Evolutionary conservation across 345 rosid genomes (phyloP), one percentile per base, ranked within the genome.

Genomic region (Anacardium occidentale): DNA sequence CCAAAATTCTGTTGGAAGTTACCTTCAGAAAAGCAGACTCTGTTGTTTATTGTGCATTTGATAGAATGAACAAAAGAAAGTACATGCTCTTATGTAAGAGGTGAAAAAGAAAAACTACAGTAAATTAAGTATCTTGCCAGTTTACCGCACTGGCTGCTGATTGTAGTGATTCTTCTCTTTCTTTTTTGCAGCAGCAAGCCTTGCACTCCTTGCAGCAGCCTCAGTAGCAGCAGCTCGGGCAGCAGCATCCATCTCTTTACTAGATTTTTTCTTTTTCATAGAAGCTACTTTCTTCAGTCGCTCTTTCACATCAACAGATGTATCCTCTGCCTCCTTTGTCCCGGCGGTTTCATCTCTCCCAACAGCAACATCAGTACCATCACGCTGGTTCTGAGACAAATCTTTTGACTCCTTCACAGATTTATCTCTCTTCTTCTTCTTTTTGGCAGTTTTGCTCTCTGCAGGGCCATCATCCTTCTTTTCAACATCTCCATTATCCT

Each of bases 121-220:
- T 29, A 29, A n/a, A 29, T n/a, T 12, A 60, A 32, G 57, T 44
- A 29, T 5, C 57, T 20, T 53, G 52, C 74, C 40, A 3, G 66
- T 69, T 86, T 78, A 90, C 87, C 88, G 74, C 68, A 84, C 87
- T 0, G 97, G 88, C 80, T 89, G 97, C 79, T 88, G 94, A 78
- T 88, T 91, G 79, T 89, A 89, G 78, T 89, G 91, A 64, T 79
- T 88, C 90, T 89, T 91, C 86, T 89, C 98, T 77, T 89, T 91
- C 76, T 93, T 93, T 93, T 93, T 89, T 20, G 96, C 90, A 32
- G 94, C 92, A 2, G 89, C 90, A 68, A 91, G 86, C 86, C 70
- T 89, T 20, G 90, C 94, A 66, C 75, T 84, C 77, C 88, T 85
- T 6, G 86, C 88, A 79, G 97, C 91, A 52, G 91, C 96, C 82